phyloP scores from a whole-genome alignment of 2,329 filamentous ascomycete species.

The Neobulgaria alba region DNA sequence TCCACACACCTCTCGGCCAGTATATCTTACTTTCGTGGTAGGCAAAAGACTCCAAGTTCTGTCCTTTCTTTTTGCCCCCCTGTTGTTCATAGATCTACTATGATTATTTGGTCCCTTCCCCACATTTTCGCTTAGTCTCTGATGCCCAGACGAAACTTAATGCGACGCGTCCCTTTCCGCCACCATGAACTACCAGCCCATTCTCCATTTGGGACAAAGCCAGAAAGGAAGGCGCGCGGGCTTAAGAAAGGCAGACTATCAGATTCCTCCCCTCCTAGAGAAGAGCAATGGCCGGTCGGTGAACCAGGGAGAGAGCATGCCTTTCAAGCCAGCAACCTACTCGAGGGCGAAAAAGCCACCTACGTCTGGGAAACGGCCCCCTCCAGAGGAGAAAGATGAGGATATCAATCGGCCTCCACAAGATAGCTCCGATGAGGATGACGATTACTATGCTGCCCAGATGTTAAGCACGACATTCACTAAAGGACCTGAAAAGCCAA shows the following conservation, averaged over 20 bases:
- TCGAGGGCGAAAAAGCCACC: not conserved
- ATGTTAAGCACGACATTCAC: not conserved
- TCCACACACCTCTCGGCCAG: too few relatives aligned
- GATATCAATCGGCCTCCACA: not conserved
- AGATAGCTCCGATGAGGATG: not conserved
- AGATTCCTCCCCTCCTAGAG: slow-evolving; percentile 1
- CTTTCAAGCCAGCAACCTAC: too few relatives aligned
- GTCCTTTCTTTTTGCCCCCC: too few relatives aligned
- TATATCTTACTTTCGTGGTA: too few relatives aligned
- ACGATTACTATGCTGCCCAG: too few relatives aligned
- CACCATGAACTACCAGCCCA: slow-evolving; percentile 3
- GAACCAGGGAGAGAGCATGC: slow-evolving; percentile 3
- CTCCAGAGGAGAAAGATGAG: not conserved
- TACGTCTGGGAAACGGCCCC: not conserved
- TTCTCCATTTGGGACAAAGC: slow-evolving; percentile 2
- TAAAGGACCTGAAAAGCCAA: not conserved
- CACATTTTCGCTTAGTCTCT: too few relatives aligned
- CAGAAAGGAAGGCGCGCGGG: slow-evolving; percentile 8
- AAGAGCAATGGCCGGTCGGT: slow-evolving; percentile 2
- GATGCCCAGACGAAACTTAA: too few relatives aligned
- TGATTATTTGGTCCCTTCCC: too few relatives aligned
- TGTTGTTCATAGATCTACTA: too few relatives aligned
- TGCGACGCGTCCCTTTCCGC: slow-evolving; percentile 10
- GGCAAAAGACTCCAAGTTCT: too few relatives aligned
- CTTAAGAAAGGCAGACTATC: slow-evolving; percentile 3